Conservation (phyloP, 2,329 filamentous ascomycete genomes). For the Grosmannia huntii region DNA sequence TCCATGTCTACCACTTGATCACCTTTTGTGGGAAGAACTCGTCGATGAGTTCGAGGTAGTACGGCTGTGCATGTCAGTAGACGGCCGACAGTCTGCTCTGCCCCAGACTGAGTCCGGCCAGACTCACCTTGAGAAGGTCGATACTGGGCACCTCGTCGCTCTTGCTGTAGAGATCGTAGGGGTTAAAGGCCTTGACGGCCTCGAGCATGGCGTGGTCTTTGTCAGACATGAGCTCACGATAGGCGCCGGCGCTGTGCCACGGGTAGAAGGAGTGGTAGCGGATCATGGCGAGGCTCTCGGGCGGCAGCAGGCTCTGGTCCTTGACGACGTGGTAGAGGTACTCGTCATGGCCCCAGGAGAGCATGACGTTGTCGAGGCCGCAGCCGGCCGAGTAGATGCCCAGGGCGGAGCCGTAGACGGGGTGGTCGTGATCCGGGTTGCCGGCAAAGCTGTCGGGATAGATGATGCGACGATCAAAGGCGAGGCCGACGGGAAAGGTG, state of each 20-base stretch:
- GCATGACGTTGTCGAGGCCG: constrained; percentile 77
- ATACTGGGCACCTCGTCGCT: constrained; percentile 66
- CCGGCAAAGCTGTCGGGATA: constrained; percentile 63
- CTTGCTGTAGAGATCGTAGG: constrained; percentile 88
- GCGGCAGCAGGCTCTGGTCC: constrained; percentile 65
- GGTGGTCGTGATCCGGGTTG: constrained; percentile 63
- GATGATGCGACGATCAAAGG: constrained; percentile 61
- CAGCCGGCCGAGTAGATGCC: constrained; percentile 73
- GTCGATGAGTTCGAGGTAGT: constrained; percentile 62
- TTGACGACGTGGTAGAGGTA: constrained; percentile 80
- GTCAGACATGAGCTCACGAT: constrained; percentile 69
- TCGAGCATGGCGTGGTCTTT: constrained; percentile 69
- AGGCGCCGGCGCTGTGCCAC: constrained; percentile 75
- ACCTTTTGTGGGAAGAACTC: constrained; percentile 60
- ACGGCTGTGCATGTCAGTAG: constrained; percentile 33
- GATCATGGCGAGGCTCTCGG: constrained; percentile 83
- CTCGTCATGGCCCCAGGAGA: constrained; percentile 84
- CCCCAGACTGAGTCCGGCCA: neutral
- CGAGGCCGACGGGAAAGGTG: constrained; percentile 68
- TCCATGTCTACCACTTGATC: constrained; percentile 46
- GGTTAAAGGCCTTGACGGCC: constrained; percentile 78
- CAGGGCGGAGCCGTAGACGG: constrained; percentile 60
- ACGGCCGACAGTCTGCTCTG: neutral
- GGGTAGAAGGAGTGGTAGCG: constrained; percentile 88
- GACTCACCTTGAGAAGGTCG: constrained; percentile 57